Evolutionary conservation across 169 alveolate species (phyloP).

Genomic region (Plasmodium vivax): DNA sequence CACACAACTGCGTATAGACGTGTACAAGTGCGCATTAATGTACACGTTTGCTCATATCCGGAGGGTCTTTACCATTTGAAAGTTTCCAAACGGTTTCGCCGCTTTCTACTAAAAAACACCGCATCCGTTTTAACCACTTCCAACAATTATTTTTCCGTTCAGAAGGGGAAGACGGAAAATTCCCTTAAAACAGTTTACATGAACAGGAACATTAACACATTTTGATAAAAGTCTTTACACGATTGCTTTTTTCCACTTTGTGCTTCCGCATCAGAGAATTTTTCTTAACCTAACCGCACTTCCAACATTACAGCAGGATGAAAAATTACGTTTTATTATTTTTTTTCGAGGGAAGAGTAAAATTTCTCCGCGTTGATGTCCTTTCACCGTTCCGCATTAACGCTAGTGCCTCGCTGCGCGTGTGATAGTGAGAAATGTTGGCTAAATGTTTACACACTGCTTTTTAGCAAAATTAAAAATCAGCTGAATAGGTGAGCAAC

Average conservation of each 20-base stretch:
- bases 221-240: not conserved
- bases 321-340: not conserved
- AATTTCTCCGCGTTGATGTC: not conserved
- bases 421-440: not conserved
- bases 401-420: not conserved
- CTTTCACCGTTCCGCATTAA: not conserved
- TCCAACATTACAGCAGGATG: not conserved
- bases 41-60: not conserved
- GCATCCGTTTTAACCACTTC: conserved; percentile 14
- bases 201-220: not conserved
- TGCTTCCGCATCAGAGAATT: not conserved
- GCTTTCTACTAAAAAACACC: not conserved
- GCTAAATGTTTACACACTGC: conserved; percentile 23
- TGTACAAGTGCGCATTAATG: not conserved
- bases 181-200: not conserved
- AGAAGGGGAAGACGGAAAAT: not conserved
- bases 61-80: not conserved
- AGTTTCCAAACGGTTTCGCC: not conserved
- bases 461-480: not conserved
- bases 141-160: not conserved
- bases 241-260: not conserved
- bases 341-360: not conserved
- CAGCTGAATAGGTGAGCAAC: not conserved
- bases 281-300: not conserved
- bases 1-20: not conserved